Base-by-base conservation (phyloP, 306 rosid genomes). In the Castanospermum australe region DNA sequence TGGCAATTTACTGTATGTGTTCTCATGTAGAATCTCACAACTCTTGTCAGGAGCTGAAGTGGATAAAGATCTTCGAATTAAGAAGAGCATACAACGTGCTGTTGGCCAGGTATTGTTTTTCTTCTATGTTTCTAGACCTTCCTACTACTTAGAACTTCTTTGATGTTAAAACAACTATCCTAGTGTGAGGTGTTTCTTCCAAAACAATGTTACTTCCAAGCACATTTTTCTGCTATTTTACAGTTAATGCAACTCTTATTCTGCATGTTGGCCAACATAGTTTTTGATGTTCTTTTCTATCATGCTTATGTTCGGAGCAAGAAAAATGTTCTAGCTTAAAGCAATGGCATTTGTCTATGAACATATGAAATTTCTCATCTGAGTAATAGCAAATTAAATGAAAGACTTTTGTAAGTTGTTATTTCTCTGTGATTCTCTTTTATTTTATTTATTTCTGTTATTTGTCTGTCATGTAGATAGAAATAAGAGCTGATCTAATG, bases 401-500 rank as follows among this genome's bases (percentile, higher is more conserved):
- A 17, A 44, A 28, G 50, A 55, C 47, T 63, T 62, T n/a, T 68
- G 51, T 21, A 63, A 30, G 66, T 73, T 62, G 50, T 76, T 61
- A 64, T 63, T 25, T 62, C 36, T 5, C 38, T 63, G 22, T 22
- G 36, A 22, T 33, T 30, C 30, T 30, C 30, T 39, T 9, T n/a
- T 24, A 2, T 55, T 60, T 79, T 50, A 32, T 45, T 36, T 28
- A 5, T 38, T 32, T 81, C 39, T 71, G 28, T 36, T 67, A 8
- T 81, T 48, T 62, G 33, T 81, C 61, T 52, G 81, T 75, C 78
- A 36, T 76, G 83, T 74, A 96, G 99, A 89, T 96, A 94, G 99
- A 96, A 89, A 85, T 96, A 82, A 82, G 93, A 79, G 87, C 92
- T 78, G 99, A 93, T 90, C 98, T 96, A 81, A 93, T 96, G 98